These are phyloP conservation scores for Alternaria metachromatica DNA, from an alignment of 2,329 filamentous ascomycete genomes.

Conservation along the genomic window DNA sequence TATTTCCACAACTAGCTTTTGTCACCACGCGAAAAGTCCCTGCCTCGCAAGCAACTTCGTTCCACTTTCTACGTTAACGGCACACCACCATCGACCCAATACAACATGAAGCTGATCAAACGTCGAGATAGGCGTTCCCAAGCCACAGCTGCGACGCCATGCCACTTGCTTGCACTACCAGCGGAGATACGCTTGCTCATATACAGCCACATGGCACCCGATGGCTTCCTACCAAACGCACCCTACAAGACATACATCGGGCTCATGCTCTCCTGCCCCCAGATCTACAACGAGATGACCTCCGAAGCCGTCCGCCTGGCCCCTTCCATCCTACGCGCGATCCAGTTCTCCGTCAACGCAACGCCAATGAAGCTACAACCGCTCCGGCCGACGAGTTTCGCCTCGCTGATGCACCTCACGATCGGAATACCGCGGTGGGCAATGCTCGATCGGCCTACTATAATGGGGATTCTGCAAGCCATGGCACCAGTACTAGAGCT, in stretches of 20 bases:
- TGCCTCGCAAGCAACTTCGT: neutral
- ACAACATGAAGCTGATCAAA: neutral
- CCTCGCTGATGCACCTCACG: constrained; percentile 2
- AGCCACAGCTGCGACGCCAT: neutral
- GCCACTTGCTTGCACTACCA: neutral
- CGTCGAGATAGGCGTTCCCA: neutral
- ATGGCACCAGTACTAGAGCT: neutral
- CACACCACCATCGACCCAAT: neutral
- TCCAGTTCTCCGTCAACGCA: neutral
- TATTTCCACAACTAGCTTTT: neutral
- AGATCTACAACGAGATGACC: constrained; percentile 5
- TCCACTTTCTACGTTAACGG: neutral
- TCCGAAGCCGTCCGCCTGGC: neutral
- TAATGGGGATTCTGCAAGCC: neutral
- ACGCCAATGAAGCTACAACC: neutral
- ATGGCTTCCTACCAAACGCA: neutral
- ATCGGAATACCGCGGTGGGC: constrained; percentile 3
- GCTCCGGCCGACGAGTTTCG: neutral
- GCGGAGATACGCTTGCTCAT: neutral
- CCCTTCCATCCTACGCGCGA: neutral
- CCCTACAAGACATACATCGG: neutral
- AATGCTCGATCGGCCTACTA: neutral
- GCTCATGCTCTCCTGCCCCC: constrained; percentile 8
- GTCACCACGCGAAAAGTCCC: neutral
- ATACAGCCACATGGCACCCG: neutral